Evolutionary conservation across 1,284 basidiomycete species (phyloP), one percentile per base, ranked within the genome.

Genomic region (Ceratobasidium sp.): DNA sequence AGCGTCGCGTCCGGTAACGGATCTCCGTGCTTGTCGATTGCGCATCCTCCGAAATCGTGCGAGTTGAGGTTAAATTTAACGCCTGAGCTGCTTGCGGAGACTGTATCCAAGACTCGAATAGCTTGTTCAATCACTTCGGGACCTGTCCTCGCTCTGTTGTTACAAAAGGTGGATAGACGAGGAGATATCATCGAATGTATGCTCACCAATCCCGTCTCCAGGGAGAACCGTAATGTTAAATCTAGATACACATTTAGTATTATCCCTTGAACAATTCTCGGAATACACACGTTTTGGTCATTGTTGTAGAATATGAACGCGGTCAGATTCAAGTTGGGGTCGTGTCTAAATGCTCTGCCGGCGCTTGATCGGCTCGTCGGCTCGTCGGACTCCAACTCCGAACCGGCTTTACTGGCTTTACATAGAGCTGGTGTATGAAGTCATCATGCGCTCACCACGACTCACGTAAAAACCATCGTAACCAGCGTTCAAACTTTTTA

Each of bases 101-200:
- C 87, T 7, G 91, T 87, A 81, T 97, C 87, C 79, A 99, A 91
- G 2, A 99, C 94, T 79, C 93, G 92, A 44, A 93, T 89, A 15
- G 97, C 98, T 86, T 99, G 93, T n/a, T 87, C 90, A 51, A 97
- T 90, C 49, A 99, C 97, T 84, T 98, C 96, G 56, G 98, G 98
- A 49, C 98, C 97, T 97, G 53, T 81, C 20, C 80, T 80, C 40
- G 61, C 58, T 20, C 26, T n/a, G 23, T 13, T 28, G 42, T 26
- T 44, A 20, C 7, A 63, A 63, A 42, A 5, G 60, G 20, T 3
- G 18, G 10, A 18, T 7, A 7, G 46, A 33, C 33, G 33, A 33
- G 33, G 33, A 33, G 33, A 33, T 33, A 33, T 33, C 33, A 18
- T 49, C 39, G 53, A 61, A 79, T 60, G 76, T 80, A 60, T 42